These are phyloP conservation scores for Aureobasidium sp. DNA, from an alignment of 2,329 filamentous ascomycete genomes.

Conservation along the genomic window DNA sequence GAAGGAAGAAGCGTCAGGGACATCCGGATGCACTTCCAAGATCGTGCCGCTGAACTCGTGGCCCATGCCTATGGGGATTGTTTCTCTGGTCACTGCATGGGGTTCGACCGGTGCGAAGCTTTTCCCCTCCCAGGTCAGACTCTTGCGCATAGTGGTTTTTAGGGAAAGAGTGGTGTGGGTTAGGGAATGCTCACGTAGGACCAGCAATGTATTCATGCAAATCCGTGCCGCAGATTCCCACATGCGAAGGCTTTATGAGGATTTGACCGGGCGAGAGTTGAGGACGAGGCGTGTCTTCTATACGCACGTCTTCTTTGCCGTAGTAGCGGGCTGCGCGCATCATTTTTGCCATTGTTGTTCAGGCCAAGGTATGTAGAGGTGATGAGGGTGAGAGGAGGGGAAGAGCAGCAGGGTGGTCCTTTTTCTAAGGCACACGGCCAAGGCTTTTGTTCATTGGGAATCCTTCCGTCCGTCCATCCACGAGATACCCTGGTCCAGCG, in stretches of 20 bases:
- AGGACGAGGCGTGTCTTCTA: conserved; percentile 43
- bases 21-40: conserved; percentile 46
- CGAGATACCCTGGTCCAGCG: no score
- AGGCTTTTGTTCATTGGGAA: no score
- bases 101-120: conserved; percentile 43
- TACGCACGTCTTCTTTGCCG: conserved; percentile 46
- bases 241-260: conserved; percentile 6
- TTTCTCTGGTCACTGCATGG: conserved; percentile 50
- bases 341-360: not conserved
- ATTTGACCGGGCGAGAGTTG: conserved; percentile 44
- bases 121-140: no score
- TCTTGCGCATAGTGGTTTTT: no score
- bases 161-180: no score
- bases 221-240: conserved; percentile 8
- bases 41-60: conserved; percentile 58
- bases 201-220: conserved; percentile 40
- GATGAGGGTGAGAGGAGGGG: not conserved
- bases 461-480: no score
- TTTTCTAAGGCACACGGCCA: no score
- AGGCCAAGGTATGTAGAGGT: not conserved
- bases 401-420: no score
- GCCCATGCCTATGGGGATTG: conserved; percentile 37
- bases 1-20: conserved; percentile 31
- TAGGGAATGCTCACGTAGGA: conserved; percentile 24
- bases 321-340: conserved; percentile 50